Conservation (phyloP, 805 yeast species). For the Metschnikowia gruessii region DNA sequence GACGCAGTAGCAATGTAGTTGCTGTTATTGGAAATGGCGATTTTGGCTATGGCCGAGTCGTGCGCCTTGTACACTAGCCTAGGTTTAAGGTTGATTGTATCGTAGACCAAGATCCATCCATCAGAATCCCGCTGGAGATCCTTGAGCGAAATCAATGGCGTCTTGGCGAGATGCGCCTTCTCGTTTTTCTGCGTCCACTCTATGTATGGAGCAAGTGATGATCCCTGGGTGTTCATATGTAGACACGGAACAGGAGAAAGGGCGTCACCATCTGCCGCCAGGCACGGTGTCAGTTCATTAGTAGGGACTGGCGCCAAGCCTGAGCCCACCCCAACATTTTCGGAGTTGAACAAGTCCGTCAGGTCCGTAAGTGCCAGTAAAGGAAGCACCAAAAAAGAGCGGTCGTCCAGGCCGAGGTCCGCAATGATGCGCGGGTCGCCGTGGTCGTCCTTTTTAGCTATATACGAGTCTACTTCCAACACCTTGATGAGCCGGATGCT, state of each 20-base stretch:
- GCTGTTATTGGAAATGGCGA: slow-evolving; percentile 29
- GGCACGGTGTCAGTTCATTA: background rate
- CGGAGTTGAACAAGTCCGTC: slow-evolving; percentile 31
- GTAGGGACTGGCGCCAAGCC: background rate
- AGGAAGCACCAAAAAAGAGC: slow-evolving; percentile 36
- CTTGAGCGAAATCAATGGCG: slow-evolving; percentile 21
- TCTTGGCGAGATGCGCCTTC: slow-evolving; percentile 15
- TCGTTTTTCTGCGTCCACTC: slow-evolving; percentile 28
- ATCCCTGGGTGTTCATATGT: background rate
- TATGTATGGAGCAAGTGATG: slow-evolving; percentile 16
- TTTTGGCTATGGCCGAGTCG: slow-evolving; percentile 33
- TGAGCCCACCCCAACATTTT: background rate
- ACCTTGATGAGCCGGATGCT: slow-evolving; percentile 72
- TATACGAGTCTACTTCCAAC: slow-evolving; percentile 26
- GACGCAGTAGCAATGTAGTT: slow-evolving; percentile 40
- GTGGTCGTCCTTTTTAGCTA: slow-evolving; percentile 3
- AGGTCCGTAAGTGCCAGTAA: slow-evolving; percentile 27
- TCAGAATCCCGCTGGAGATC: slow-evolving; percentile 28
- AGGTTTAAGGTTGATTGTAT: slow-evolving; percentile 33
- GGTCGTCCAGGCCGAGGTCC: slow-evolving; percentile 36
- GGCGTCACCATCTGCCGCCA: too few species aligned
- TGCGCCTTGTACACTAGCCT: slow-evolving; percentile 40
- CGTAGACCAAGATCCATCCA: slow-evolving; percentile 43
- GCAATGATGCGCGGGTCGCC: slow-evolving; percentile 27
- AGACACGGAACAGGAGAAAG: too few species aligned